Evolutionary conservation across 1,139 yeast genomes (phyloP).

Genomic region (Yamadazyma spencermartinsiae): DNA sequence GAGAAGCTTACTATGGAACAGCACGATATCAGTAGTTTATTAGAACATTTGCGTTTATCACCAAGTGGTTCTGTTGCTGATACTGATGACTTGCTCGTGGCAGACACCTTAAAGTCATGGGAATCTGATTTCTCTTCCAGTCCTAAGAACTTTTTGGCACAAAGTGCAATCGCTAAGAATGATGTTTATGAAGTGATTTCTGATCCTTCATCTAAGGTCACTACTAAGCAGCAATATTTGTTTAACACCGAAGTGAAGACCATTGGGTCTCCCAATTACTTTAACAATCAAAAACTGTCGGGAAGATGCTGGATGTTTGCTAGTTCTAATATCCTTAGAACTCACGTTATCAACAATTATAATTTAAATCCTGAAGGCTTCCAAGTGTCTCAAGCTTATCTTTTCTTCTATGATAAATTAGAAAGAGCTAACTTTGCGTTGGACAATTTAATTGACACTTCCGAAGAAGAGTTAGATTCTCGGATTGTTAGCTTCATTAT

Average conservation of each 20-base stretch:
- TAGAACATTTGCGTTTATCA: not conserved
- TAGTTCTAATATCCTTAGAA: slow-evolving; percentile 68
- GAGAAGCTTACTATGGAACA: slow-evolving; percentile 1
- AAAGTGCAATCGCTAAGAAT: slow-evolving; percentile 56
- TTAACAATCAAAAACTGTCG: slow-evolving; percentile 69
- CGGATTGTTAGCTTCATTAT: slow-evolving; percentile 65
- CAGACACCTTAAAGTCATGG: slow-evolving; percentile 46
- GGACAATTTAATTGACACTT: slow-evolving; percentile 71
- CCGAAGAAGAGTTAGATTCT: slow-evolving; percentile 63
- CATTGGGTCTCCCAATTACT: slow-evolving; percentile 61
- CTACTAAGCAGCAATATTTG: slow-evolving; percentile 42
- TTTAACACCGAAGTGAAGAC: slow-evolving; percentile 62
- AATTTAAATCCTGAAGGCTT: slow-evolving; percentile 60
- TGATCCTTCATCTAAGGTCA: slow-evolving; percentile 22
- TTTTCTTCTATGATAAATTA: slow-evolving; percentile 36
- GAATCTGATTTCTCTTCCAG: slow-evolving; percentile 47
- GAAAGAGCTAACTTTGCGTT: slow-evolving; percentile 66
- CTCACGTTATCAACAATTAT: slow-evolving; percentile 60
- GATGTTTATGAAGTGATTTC: slow-evolving; percentile 47
- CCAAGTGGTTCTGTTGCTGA: not conserved
- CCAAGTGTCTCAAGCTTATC: slow-evolving; percentile 63
- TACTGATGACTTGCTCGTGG: not conserved
- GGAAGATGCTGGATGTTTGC: slow-evolving; percentile 93
- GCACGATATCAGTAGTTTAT: not conserved
- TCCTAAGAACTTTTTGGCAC: slow-evolving; percentile 59